phyloP scores from a whole-genome alignment of 2,329 filamentous ascomycete species.

The Gnomoniopsis sp. region DNA sequence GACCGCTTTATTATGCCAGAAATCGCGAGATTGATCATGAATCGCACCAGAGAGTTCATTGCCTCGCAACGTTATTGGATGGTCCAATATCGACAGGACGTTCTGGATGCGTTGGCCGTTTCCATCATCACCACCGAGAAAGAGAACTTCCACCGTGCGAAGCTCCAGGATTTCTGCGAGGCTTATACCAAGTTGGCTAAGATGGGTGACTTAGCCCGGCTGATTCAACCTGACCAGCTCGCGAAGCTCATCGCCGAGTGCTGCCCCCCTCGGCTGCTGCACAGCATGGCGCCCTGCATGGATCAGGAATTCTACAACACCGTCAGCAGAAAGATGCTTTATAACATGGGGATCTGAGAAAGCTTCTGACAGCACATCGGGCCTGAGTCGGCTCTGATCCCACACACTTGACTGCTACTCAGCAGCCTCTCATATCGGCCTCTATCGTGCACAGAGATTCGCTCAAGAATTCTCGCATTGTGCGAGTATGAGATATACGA shows the following conservation, averaged over 20 bases:
- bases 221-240: background rate
- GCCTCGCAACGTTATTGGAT: background rate
- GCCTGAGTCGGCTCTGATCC: no score
- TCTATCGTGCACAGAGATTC: no score
- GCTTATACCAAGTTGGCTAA: background rate
- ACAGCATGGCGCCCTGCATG: background rate
- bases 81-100: background rate
- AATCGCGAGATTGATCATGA: background rate
- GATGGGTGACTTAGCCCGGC: background rate
- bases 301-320: background rate
- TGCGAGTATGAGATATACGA: no score
- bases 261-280: background rate
- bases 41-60: background rate
- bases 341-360: background rate
- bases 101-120: background rate
- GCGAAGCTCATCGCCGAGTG: background rate
- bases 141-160: background rate
- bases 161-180: background rate
- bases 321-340: background rate
- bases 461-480: no score
- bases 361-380: background rate
- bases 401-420: no score
- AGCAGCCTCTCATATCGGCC: no score
- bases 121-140: background rate
- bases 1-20: constrained; percentile 9